These are phyloP conservation scores for Linnemannia schmuckeri DNA, from an alignment of 192 early-diverging fungal species.

Conservation along the genomic window DNA sequence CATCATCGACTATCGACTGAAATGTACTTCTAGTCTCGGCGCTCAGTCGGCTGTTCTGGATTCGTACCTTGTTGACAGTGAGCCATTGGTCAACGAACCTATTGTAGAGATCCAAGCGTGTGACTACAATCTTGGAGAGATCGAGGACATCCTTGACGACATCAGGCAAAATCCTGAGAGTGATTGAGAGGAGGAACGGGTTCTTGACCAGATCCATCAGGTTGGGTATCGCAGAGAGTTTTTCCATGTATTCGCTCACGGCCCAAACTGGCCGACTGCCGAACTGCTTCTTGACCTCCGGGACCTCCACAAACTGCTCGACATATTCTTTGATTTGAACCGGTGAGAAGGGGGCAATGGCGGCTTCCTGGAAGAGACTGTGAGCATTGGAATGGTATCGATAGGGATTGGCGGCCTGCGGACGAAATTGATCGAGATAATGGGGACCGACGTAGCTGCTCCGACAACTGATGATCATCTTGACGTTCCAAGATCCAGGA, in stretches of 20 bases:
- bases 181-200: background rate
- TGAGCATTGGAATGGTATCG: background rate
- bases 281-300: too few species aligned
- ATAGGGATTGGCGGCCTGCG: background rate
- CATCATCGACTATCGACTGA: too few species aligned
- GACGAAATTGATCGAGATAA: background rate
- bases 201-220: constrained; percentile 9
- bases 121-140: background rate
- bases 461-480: too few species aligned
- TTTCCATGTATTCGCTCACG: background rate
- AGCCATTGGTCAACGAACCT: background rate
- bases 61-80: too few species aligned
- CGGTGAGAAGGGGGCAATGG: background rate
- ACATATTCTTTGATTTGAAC: background rate
- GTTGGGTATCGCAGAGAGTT: background rate
- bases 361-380: background rate
- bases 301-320: background rate
- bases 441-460: too few species aligned
- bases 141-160: background rate
- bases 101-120: background rate
- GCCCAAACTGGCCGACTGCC: background rate
- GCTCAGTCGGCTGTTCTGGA: too few species aligned
- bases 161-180: background rate
- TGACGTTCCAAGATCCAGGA: too few species aligned
- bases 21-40: too few species aligned